Conservation (phyloP, 2,329 filamentous ascomycete species). For the Trichoderma pleuroti region DNA sequence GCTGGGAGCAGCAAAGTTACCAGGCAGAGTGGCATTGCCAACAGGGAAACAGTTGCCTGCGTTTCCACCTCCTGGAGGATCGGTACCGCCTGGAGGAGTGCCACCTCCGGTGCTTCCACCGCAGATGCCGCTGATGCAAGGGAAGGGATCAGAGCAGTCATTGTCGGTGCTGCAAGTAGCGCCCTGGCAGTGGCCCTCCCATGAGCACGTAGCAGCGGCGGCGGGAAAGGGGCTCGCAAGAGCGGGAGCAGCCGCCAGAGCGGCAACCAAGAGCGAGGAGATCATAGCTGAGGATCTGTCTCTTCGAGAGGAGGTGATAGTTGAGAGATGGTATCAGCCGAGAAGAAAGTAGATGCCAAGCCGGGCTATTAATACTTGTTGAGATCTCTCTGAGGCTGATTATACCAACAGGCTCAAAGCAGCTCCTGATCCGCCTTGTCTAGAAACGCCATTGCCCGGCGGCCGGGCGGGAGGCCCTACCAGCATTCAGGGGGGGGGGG, state of each 20-base stretch:
- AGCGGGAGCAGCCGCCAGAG: conserved; percentile 16
- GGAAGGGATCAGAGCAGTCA: background rate
- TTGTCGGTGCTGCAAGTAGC: background rate
- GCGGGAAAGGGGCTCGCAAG: conserved; percentile 12
- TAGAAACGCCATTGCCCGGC: background rate
- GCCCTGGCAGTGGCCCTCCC: background rate
- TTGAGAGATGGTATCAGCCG: background rate
- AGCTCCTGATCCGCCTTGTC: background rate
- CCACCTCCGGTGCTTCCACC: background rate
- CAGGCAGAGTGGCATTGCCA: conserved; percentile 20
- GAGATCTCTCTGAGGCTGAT: background rate
- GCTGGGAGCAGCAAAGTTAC: conserved; percentile 15
- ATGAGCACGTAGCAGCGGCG: background rate
- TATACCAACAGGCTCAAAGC: background rate
- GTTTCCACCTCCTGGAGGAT: too few species aligned
- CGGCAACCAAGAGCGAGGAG: conserved; percentile 14
- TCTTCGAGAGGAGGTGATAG: background rate
- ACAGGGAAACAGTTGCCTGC: conserved; percentile 23
- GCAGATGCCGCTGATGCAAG: background rate
- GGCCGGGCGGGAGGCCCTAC: background rate
- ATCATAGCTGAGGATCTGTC: conserved; percentile 9
- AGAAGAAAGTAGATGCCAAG: background rate
- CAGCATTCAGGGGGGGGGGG: background rate
- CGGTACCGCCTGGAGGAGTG: too few species aligned
- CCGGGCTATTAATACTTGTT: conserved; percentile 13